These are phyloP conservation scores for Gnomoniopsis smithogilvyi DNA, from an alignment of 2,329 filamentous ascomycete species.

Conservation along the genomic window DNA sequence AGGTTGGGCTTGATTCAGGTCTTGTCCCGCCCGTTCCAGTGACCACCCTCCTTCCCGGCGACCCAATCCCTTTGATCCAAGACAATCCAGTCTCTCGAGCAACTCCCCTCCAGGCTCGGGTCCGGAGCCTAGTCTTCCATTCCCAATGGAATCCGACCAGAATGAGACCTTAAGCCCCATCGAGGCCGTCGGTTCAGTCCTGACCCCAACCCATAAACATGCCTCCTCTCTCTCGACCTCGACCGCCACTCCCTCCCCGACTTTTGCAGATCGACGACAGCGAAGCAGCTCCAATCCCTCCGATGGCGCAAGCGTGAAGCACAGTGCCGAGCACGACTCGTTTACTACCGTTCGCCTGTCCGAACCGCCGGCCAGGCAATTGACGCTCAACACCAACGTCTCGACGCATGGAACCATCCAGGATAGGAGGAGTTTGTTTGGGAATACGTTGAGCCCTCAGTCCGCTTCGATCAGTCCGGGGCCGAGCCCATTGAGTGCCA, in stretches of 20 bases:
- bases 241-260: conserved; percentile 1
- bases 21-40: conserved; percentile 15
- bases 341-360: conserved; percentile 67
- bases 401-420: conserved; percentile 22
- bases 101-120: not conserved
- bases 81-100: not conserved
- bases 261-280: conserved; percentile 9
- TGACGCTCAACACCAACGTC: conserved; percentile 28
- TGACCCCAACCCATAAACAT: conserved; percentile 7
- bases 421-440: conserved; percentile 22
- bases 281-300: conserved; percentile 19
- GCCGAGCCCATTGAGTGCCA: conserved; percentile 12
- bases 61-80: conserved; percentile 2
- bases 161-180: conserved; percentile 5
- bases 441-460: conserved; percentile 16
- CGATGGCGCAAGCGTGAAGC: conserved; percentile 17
- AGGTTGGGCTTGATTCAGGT: not conserved
- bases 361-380: conserved; percentile 36
- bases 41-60: not conserved
- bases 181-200: not conserved
- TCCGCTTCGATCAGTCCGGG: conserved; percentile 10
- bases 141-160: conserved; percentile 18
- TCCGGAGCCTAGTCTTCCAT: conserved; percentile 9
- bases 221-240: conserved; percentile 13
- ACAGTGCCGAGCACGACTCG: conserved; percentile 46